phyloP scores from a whole-genome alignment of 495 filamentous ascomycete genomes.

The Apiosordaria backusii region DNA sequence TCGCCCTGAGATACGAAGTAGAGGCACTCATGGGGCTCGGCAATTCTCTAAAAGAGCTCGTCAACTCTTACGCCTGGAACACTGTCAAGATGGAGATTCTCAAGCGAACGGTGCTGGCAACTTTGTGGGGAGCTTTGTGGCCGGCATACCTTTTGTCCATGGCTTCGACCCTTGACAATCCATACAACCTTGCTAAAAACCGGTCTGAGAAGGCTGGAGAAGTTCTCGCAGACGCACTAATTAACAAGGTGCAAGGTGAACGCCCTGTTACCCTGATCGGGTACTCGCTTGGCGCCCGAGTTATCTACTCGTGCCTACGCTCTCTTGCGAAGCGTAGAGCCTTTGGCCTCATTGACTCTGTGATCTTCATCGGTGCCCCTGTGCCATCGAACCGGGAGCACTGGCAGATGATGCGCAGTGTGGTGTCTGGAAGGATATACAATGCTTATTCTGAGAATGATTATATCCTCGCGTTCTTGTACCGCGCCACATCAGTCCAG shows the following conservation, averaged over 20 bases:
- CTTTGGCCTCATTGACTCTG: constrained; percentile 77
- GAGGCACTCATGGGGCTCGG: constrained; percentile 71
- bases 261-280: constrained; percentile 80
- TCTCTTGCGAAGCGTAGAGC: constrained; percentile 64
- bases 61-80: constrained; percentile 68
- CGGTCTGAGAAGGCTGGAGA: constrained; percentile 78
- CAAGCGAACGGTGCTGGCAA: constrained; percentile 69
- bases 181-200: constrained; percentile 72
- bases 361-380: constrained; percentile 77
- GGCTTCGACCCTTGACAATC: constrained; percentile 72
- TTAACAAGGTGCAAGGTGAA: constrained; percentile 81
- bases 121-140: constrained; percentile 69
- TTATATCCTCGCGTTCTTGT: constrained; percentile 71
- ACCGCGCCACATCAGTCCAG: constrained; percentile 72
- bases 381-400: constrained; percentile 60
- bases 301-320: constrained; percentile 73
- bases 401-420: constrained; percentile 67
- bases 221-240: constrained; percentile 78
- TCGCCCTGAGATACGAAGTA: constrained; percentile 79
- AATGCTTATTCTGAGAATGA: constrained; percentile 79
- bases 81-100: constrained; percentile 69
- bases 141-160: constrained; percentile 66
- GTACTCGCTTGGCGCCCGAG: constrained; percentile 78
- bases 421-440: constrained; percentile 68
- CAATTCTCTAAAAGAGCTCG: constrained; percentile 60